These are phyloP conservation scores for Rhizophora apiculata DNA, from an alignment of 345 rosid species.

Conservation along the genomic window DNA sequence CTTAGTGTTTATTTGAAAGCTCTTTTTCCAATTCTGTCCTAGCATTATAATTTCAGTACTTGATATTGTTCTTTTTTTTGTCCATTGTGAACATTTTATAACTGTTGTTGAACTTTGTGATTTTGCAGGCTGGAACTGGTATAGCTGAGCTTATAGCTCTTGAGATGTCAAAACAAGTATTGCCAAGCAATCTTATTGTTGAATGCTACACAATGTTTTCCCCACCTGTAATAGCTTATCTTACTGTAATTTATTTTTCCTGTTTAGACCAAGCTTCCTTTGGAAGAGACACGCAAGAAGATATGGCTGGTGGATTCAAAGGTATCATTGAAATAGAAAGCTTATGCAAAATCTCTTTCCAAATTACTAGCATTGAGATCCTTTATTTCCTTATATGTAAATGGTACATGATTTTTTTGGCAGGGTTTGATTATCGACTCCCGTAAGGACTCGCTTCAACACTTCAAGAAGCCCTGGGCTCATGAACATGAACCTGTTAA, in stretches of 20 bases:
- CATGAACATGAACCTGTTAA: slow-evolving; percentile 77
- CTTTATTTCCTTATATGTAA: slow-evolving; percentile 4
- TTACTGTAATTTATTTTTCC: neutral
- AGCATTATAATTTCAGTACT: too few relatives aligned
- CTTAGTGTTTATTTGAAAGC: too few relatives aligned
- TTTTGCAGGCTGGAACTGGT: slow-evolving; percentile 95
- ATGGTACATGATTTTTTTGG: neutral
- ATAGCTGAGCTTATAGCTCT: slow-evolving; percentile 95
- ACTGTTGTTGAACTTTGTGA: too few relatives aligned
- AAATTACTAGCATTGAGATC: neutral
- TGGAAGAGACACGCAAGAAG: slow-evolving; percentile 78
- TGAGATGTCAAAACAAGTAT: slow-evolving; percentile 87
- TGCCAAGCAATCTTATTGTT: too few relatives aligned
- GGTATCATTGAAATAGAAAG: slow-evolving; percentile 32
- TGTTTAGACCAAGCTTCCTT: slow-evolving; percentile 47
- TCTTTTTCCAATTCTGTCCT: too few relatives aligned
- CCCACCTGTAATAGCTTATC: too few relatives aligned
- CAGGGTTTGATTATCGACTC: slow-evolving; percentile 80
- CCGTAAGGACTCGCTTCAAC: slow-evolving; percentile 73
- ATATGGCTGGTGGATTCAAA: slow-evolving; percentile 96
- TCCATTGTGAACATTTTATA: too few relatives aligned
- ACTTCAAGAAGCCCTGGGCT: slow-evolving; percentile 94
- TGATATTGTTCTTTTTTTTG: too few relatives aligned
- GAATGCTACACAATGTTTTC: neutral
- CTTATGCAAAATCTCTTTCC: neutral